Evolutionary conservation across 1,284 basidiomycete species (phyloP).

Genomic region (Phlebopus sp.): DNA sequence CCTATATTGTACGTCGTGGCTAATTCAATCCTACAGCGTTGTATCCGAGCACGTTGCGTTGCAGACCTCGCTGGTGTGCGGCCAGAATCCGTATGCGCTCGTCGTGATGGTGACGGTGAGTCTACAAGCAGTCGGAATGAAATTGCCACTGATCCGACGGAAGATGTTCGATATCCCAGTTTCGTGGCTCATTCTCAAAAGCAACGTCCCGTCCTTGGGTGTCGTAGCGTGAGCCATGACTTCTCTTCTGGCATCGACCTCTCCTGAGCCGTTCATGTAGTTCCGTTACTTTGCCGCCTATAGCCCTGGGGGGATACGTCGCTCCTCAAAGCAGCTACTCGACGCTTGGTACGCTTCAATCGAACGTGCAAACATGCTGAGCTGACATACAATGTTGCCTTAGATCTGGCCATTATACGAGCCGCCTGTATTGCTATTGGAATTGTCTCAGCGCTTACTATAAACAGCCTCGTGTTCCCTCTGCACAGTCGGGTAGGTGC

Average conservation of each 20-base stretch:
- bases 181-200: slow-evolving; percentile 45
- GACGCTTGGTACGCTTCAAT: slow-evolving; percentile 26
- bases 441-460: slow-evolving; percentile 43
- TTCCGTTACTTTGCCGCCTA: slow-evolving; percentile 45
- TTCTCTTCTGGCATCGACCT: too few species aligned
- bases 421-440: slow-evolving; percentile 44
- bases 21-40: background rate
- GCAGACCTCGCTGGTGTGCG: slow-evolving; percentile 42
- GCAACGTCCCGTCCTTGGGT: slow-evolving; percentile 41
- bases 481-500: slow-evolving; percentile 43
- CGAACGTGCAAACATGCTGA: background rate
- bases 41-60: slow-evolving; percentile 1
- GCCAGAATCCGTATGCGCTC: slow-evolving; percentile 44
- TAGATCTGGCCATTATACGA: slow-evolving; percentile 42
- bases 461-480: slow-evolving; percentile 49
- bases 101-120: slow-evolving; percentile 42
- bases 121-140: background rate
- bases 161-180: slow-evolving; percentile 46
- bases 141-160: background rate
- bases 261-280: slow-evolving; percentile 23
- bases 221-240: slow-evolving; percentile 41
- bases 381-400: background rate
- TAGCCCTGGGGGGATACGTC: slow-evolving; percentile 42
- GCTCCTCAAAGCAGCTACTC: slow-evolving; percentile 25
- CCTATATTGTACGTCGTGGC: slow-evolving; percentile 39